Evolutionary conservation across 345 rosid species (phyloP).

Genomic region (Toxicodendron radicans): DNA sequence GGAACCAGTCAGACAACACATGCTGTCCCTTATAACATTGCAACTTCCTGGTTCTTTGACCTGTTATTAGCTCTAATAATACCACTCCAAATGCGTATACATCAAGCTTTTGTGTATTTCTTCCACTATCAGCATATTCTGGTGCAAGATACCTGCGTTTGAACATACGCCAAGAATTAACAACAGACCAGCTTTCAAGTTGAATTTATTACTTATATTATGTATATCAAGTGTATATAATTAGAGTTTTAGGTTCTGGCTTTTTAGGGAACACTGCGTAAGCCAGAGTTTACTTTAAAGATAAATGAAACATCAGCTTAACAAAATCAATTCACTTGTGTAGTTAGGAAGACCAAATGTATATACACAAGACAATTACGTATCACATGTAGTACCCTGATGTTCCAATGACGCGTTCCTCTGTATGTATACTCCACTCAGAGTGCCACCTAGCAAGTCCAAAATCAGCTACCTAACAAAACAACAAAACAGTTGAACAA

Average conservation of each 20-base stretch:
- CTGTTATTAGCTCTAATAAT: conserved; percentile 61
- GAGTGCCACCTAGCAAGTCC: conserved; percentile 71
- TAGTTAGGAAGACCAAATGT: too few species aligned
- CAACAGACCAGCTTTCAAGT: background rate
- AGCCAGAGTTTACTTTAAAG: background rate
- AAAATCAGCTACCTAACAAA: conserved; percentile 64
- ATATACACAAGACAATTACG: background rate
- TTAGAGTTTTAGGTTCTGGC: background rate
- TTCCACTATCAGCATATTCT: conserved; percentile 53
- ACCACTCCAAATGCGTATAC: conserved; percentile 72
- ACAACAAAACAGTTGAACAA: background rate
- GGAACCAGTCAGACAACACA: conserved; percentile 50
- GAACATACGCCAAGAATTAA: conserved; percentile 10
- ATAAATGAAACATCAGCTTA: background rate
- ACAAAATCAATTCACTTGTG: background rate
- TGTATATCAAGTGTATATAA: background rate
- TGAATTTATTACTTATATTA: too few species aligned
- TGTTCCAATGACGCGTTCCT: conserved; percentile 48
- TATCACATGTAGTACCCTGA: conserved; percentile 43
- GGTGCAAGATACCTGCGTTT: conserved; percentile 62
- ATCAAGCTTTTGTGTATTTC: conserved; percentile 50
- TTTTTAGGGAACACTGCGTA: background rate
- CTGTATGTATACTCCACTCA: conserved; percentile 39
- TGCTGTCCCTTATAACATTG: conserved; percentile 37
- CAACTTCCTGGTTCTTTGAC: conserved; percentile 46